Base-by-base conservation (phyloP, 495 filamentous ascomycete species). In the Penicillium odoratum region DNA sequence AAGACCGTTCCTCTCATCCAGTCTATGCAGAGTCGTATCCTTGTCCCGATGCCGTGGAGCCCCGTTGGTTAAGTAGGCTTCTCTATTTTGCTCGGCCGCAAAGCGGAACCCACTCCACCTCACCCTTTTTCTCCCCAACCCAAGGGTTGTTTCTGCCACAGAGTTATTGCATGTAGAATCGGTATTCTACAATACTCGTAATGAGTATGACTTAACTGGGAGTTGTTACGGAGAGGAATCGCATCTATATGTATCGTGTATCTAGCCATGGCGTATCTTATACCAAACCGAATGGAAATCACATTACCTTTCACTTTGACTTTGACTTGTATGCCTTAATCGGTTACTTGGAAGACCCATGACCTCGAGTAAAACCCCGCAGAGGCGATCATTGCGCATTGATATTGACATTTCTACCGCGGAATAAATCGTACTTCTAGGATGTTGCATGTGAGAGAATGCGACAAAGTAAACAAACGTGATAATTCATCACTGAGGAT, bases 1-100 rank as follows among this genome's bases (percentile, higher is more conserved):
- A 96, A 96, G 82, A 98, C 94, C 1, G 95, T 98, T 42, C 94
- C 94, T 18, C 80, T 98, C 51, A 98, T 98, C 67, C 92, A 95
- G 80, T 87, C 77, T 54, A 98, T 98, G 94, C 89, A 93, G 81
- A 94, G 90, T 69, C 81, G 89, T 69, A 92, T 98, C 66, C 70
- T 98, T 66, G 88, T 98, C 55, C 92, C 95, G 5, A 91, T 96
- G 89, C 88, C 91, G 7, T 98, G 94, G 94, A 93, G 89, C 62
- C 92, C 94, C 7, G 91, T 98, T 51, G 88, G 88, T 59, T 95
- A 55, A 55, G 51, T 42, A 13, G 46, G 38, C 38, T 40, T 48
- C 3, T 31, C 16, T 4, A 11, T 30, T 48, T 47, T 47, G 45
- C 46, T 48, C 8, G 46, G 44, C 31, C 30, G 30, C 44, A 15